Base-by-base conservation (phyloP, 352 stramenopile genomes). In the Phytopythium aichiense region DNA sequence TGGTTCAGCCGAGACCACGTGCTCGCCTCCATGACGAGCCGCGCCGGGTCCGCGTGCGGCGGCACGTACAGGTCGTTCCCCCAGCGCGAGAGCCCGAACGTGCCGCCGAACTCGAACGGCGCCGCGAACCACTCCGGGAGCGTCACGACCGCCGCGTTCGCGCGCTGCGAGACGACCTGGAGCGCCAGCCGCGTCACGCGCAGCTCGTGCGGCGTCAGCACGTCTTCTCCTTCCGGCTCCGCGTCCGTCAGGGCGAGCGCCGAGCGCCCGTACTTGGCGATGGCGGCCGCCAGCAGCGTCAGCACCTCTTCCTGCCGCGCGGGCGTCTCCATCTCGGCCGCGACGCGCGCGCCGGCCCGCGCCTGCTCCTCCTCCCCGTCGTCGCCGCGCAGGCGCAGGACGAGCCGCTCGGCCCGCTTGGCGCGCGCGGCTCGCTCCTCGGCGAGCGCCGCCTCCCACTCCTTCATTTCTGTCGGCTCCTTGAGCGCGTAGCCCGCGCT, bases 51-150 rank as follows among this genome's bases (percentile, higher is more conserved):
- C 1, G 23, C 20, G 37, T 50, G 20, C 2, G 22, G 9, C 8
- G 54, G 54, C 13, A 23, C 13, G 23, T 33, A 38, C 35, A 59
- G 54, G 37, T 59, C 54, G 54, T 59, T 59, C 23, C 54, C 54
- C 54, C 54, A 59, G 0, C 54, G 35, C 12, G 35, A 50, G 22
- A 59, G 37, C 22, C 54, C 54, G 22, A 50, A 59, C 1, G n/a
- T 59, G 37, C 37, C 37, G n/a, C 51, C 31, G 12, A 45, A 57
- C 31, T 57, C 51, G 51, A 57, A 57, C 48, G 48, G 25, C 48
- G 28, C 8, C 20, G 52, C 31, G 8, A 57, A 45, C 52, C 52
- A 57, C 30, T 57, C 52, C 7, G 52, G 52, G 0, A 46, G 20
- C n/a, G 52, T n/a, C 52, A 57, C 18, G 2, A 57, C 52, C 20